Percentiles rank a stretch among this genome's conserved stretches.
Evolutionary conservation across 345 rosid genomes (phyloP).

Genomic region (Anastatica hierochuntica): DNA sequence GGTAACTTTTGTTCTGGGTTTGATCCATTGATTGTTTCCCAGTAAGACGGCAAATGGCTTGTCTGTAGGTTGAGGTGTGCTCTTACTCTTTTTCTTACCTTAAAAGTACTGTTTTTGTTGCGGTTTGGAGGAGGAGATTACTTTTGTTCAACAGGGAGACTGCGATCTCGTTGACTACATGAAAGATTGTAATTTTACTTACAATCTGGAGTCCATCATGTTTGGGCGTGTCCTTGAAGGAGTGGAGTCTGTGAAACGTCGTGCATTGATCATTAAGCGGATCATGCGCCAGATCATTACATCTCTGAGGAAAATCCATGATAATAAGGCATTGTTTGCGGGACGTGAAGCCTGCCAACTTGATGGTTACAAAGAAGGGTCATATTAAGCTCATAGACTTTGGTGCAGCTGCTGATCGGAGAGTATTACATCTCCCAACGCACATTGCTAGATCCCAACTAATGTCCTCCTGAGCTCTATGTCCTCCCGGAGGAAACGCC

Average conservation of each 20-base stretch:
- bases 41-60: constrained; percentile 95
- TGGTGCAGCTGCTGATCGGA: constrained; percentile 95
- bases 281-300: constrained; percentile 85
- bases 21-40: too few species aligned
- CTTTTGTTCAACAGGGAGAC: too few species aligned
- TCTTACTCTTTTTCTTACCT: too few species aligned
- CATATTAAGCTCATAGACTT: constrained; percentile 92
- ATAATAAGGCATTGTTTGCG: constrained; percentile 89
- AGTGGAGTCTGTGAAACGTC: constrained; percentile 56
- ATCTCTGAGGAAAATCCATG: constrained; percentile 80
- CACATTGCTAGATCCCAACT: constrained; percentile 75
- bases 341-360: constrained; percentile 87
- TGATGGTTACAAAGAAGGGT: constrained; percentile 86
- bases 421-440: constrained; percentile 70
- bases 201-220: constrained; percentile 77
- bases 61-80: constrained; percentile 99
- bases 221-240: constrained; percentile 80
- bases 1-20: too few species aligned
- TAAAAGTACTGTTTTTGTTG: too few species aligned
- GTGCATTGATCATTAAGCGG: constrained; percentile 82
- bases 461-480: constrained; percentile 86
- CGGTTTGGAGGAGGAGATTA: too few species aligned
- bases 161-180: constrained; percentile 75
- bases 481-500: constrained; percentile 95
- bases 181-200: constrained; percentile 77